Evolutionary conservation across 345 rosid genomes (phyloP), one percentile per base, ranked within the genome.

Genomic region (Cardiospermum halicacabum): DNA sequence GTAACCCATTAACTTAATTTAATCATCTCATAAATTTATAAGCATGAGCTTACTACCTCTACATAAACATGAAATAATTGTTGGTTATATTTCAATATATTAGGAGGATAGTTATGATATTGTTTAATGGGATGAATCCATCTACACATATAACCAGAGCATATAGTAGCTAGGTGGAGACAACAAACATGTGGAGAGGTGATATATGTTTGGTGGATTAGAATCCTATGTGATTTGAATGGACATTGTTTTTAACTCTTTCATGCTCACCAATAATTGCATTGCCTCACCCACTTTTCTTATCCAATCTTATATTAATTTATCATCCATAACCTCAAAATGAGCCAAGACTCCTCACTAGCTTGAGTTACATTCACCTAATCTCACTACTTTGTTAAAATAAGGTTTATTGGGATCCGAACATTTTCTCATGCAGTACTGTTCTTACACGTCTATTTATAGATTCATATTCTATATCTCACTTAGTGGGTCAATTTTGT

Each of bases 141-240:
- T 11, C 39, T 5, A 34, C 7, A 5, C 39, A 0, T 3, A 3
- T 5, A 7, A 34, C 10, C 1, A 34, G 1, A 34, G 1, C 39
- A 1, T 11, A 34, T 34, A 34, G 10, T 34, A 34, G n/a, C n/a
- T n/a, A n/a, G n/a, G n/a, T n/a, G n/a, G 26, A 62, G 74, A 70
- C 69, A 72, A 62, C 51, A 21, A 39, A 58, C 77, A 67, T 74
- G 77, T 62, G 81, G 49, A 5, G 49, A 43, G 19, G 9, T n/a
- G 51, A 47, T 11, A 15, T 39, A 5, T 4, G 19, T 28, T 18
- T 53, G 68, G 43, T 60, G 70, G 82, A 70, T 70, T 68, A 67
- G 86, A 82, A 82, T 82, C 86, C 86, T 77, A 77, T 82, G 86
- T 40, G 58, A 60, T 51, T 69, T 75, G 75, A 73, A 64, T 60